phyloP scores from a whole-genome alignment of 768 basidiomycete species.

The Macrolepiota dolichaula region DNA sequence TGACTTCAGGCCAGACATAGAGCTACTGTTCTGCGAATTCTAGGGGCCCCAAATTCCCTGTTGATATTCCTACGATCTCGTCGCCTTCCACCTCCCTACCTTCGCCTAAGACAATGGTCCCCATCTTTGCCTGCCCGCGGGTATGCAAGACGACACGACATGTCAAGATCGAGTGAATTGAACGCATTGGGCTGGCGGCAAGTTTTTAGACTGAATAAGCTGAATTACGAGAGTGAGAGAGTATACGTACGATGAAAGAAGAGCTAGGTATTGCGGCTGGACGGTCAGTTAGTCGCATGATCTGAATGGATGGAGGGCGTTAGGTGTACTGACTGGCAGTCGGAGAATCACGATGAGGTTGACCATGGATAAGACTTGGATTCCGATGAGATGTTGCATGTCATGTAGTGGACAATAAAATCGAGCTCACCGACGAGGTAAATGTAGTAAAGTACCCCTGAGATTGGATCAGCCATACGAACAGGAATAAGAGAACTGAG shows the following conservation, averaged over 20 bases:
- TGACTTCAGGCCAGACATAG: too few species aligned
- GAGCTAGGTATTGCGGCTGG: not conserved
- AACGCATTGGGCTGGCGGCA: not conserved
- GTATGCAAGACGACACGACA: constrained; percentile 9
- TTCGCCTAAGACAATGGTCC: not conserved
- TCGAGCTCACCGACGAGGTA: constrained; percentile 3
- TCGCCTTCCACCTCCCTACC: too few species aligned
- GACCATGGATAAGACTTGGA: not conserved
- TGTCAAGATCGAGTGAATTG: constrained; percentile 2
- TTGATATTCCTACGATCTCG: too few species aligned
- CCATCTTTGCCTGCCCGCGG: not conserved
- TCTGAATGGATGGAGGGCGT: not conserved
- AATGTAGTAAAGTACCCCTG: constrained; percentile 1
- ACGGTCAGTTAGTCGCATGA: not conserved
- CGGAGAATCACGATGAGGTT: not conserved
- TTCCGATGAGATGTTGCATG: not conserved
- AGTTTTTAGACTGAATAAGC: not conserved
- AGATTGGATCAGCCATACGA: not conserved
- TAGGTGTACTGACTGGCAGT: not conserved
- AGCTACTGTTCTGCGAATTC: too few species aligned
- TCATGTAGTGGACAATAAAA: not conserved
- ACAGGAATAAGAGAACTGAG: too few species aligned
- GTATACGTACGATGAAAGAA: not conserved
- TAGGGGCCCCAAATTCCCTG: too few species aligned
- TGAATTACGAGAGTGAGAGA: not conserved